Base-by-base conservation (phyloP, 345 rosid genomes). In the Mercurialis annua region DNA sequence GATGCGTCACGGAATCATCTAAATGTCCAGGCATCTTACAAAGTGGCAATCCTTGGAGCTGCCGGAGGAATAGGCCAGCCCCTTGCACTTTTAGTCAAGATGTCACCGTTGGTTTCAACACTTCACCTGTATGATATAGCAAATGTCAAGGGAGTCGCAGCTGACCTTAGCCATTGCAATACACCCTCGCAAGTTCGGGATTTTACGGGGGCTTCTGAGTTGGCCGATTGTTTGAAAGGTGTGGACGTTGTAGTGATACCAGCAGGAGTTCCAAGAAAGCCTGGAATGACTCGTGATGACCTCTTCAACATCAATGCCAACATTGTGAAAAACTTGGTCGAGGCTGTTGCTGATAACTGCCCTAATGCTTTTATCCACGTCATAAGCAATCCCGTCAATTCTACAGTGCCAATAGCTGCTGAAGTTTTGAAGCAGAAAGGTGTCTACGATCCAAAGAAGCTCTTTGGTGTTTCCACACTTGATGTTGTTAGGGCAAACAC, bases 201-300 rank as follows among this genome's bases (percentile, higher is more conserved):
- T 76, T 93, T 90, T 78, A 87, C 97, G 2, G 96, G 97, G 1
- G 83, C 87, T 14, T 59, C 92, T 31, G 92, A 88, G 80, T 76
- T 93, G 46, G 86, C 92, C 12, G 70, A 80, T 36, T 85, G 82
- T 71, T 79, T 93, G 80, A 88, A 86, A 56, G 96, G 89, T 49
- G 92, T 83, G 2, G 71, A 93, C 31, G 90, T 90, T 17, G 98
- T 89, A 2, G 96, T 93, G 62, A 90, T 90, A 61, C 97, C 97
- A 53, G 98, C 94, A 55, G 97, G 96, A 62, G 96, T 90, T 50
- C 90, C 98, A 29, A 81, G 96, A 34, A 93, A 89, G 82, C 98
- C 96, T 0, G 98, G 98, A 20, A 93, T 90, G 98, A 93, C 92
- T 53, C 96, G 98, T 20, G 97, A 89, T 58, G 97, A 93, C 71